Evolutionary conservation across 2,329 filamentous ascomycete species (phyloP).

Genomic region (Pseudogymnoascus sp.): DNA sequence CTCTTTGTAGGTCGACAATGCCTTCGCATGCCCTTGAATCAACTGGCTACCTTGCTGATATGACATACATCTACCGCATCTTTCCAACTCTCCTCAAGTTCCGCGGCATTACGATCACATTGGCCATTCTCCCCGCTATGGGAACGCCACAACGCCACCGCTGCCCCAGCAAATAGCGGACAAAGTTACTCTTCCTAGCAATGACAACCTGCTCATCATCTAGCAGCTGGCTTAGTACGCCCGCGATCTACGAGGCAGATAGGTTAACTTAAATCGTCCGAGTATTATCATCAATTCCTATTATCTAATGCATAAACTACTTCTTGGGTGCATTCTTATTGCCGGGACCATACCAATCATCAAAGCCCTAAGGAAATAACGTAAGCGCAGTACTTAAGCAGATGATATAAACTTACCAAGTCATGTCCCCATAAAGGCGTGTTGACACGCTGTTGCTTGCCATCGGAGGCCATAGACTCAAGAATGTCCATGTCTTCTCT

Average conservation of each 20-base stretch:
- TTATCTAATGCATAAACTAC: neutral
- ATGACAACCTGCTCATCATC: neutral
- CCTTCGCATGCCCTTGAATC: neutral
- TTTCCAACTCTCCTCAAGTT: too few species aligned
- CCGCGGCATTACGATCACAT: too few species aligned
- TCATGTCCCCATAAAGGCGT: constrained; percentile 28
- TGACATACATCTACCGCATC: too few species aligned
- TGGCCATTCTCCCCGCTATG: too few species aligned
- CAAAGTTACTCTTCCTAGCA: too few species aligned
- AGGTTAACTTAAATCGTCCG: neutral
- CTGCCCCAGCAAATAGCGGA: too few species aligned
- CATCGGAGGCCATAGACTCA: constrained; percentile 24
- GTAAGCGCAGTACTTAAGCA: neutral
- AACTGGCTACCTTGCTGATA: neutral
- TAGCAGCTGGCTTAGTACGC: neutral
- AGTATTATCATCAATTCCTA: neutral
- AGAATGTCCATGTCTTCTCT: constrained; percentile 21
- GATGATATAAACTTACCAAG: constrained; percentile 13
- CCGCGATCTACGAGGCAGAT: neutral
- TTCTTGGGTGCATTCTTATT: neutral
- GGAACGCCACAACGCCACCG: too few species aligned
- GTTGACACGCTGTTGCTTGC: constrained; percentile 29
- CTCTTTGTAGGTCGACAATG: neutral
- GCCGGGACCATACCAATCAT: constrained; percentile 19
- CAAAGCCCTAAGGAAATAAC: constrained; percentile 15